These are phyloP conservation scores for Leccinum incarnatum DNA, from an alignment of 768 basidiomycete genomes.

Conservation along the genomic window DNA sequence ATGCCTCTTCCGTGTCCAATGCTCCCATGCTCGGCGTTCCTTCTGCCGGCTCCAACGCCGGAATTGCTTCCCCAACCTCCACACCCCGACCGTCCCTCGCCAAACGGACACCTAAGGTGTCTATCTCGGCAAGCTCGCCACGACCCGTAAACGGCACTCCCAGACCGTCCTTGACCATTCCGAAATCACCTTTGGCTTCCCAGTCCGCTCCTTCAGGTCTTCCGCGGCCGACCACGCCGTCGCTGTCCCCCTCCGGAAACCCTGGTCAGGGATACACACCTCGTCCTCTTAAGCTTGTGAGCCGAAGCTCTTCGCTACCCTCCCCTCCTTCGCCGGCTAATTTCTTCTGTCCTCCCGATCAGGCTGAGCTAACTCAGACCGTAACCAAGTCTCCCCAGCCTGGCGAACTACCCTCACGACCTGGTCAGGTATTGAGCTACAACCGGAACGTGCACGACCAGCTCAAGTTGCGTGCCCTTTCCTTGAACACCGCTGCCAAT, in stretches of 20 bases:
- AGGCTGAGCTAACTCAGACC: slow-evolving; percentile 11
- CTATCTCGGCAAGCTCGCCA: slow-evolving; percentile 8
- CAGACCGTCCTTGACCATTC: slow-evolving; percentile 27
- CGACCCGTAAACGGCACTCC: slow-evolving; percentile 19
- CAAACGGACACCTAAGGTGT: slow-evolving; percentile 7
- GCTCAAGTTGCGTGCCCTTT: slow-evolving; percentile 24
- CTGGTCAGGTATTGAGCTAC: slow-evolving; percentile 29
- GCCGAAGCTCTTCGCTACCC: slow-evolving; percentile 15
- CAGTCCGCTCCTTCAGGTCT: slow-evolving; percentile 16
- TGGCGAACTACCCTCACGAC: slow-evolving; percentile 22
- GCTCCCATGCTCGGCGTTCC: slow-evolving; percentile 14
- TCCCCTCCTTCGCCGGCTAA: slow-evolving; percentile 1
- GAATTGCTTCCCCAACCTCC: slow-evolving; percentile 8
- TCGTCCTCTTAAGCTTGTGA: slow-evolving; percentile 28
- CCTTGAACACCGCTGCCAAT: slow-evolving; percentile 10
- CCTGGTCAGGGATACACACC: slow-evolving; percentile 17
- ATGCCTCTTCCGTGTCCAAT: slow-evolving; percentile 24
- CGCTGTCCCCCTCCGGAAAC: slow-evolving; percentile 1
- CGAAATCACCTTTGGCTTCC: slow-evolving; percentile 21
- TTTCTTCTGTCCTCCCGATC: neutral
- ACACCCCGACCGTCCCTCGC: slow-evolving; percentile 13
- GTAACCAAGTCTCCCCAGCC: slow-evolving; percentile 16
- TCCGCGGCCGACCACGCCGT: slow-evolving; percentile 22
- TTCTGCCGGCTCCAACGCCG: slow-evolving; percentile 7
- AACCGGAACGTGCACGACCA: slow-evolving; percentile 37